Evolutionary conservation across 768 basidiomycete genomes (phyloP), one percentile per base, ranked within the genome.

Genomic region (Nidula microcarpa): DNA sequence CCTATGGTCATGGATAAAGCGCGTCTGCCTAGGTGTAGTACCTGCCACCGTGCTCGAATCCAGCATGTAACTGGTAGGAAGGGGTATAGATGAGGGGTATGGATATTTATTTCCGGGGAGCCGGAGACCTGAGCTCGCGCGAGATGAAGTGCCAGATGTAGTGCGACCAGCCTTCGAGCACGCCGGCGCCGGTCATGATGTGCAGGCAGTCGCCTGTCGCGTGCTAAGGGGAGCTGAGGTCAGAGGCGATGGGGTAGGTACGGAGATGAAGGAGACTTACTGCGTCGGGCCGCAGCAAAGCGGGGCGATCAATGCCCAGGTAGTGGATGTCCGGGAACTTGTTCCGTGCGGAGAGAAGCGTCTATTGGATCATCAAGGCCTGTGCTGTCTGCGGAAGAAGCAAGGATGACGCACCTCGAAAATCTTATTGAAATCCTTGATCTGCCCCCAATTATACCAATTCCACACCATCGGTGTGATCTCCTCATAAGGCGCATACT

Each of bases 381-480:
- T 52, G 14, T 13, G 37, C n/a, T 33, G 23, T 33, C 34, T n/a
- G 43, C 17, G 39, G 5, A 13, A 16, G 33, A 51, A 47, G 39
- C 35, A 9, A 35, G 4, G 41, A 34, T 30, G 18, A 62, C 71
- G 17, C 37, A 85, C 85, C 77, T 84, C 68, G 59, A 87, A 85
- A 11, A 77, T 64, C n/a, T 66, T 61, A 54, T 88, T 87, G 54
- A 79, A 82, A 53, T 75, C 72, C 63, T 69, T 62, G 47, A 88
- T 85, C 67, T 77, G 74, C 0, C 72, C 77, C 86, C 86, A 87
- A 60, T 88, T 87, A 61, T 80, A 87, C 76, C 77, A 82, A 33
- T 73, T 70, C 70, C 73, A 73, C 37, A 57, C 53, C 53, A 72
- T 77, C 2, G 77, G 76, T 55, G 69, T 57, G 16, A 81, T 71